A percentile compares a stretch with the other conserved stretches of the same genome.
These are phyloP conservation scores for Gossypioides kirkii DNA, from an alignment of 345 rosid species.

Conservation along the genomic window DNA sequence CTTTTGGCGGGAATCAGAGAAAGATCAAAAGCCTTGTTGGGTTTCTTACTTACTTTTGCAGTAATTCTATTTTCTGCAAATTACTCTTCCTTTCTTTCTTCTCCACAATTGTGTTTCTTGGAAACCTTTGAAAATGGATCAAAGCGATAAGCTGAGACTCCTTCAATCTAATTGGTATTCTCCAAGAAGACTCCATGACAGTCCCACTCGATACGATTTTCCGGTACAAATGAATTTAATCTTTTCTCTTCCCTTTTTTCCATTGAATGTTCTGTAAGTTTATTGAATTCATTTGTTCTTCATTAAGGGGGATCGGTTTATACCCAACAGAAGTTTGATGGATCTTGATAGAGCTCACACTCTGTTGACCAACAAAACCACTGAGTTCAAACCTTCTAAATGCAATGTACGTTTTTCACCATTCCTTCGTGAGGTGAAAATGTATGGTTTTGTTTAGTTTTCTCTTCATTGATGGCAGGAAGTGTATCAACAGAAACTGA, in stretches of 20 bases:
- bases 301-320: conserved; percentile 43
- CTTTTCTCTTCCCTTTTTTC: not conserved
- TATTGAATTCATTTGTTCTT: conserved; percentile 2
- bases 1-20: conserved; percentile 21
- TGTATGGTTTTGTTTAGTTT: no score
- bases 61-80: no score
- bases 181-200: conserved; percentile 35
- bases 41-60: not conserved
- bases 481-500: conserved; percentile 27
- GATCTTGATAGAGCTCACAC: conserved; percentile 53
- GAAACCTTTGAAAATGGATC: conserved; percentile 24
- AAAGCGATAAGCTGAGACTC: conserved; percentile 10
- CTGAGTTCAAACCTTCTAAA: conserved; percentile 12
- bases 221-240: conserved; percentile 19
- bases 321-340: conserved; percentile 54
- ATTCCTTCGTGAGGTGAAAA: not conserved
- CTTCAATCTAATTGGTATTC: conserved; percentile 40
- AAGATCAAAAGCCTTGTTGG: not conserved
- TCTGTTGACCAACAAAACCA: conserved; percentile 32
- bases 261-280: not conserved
- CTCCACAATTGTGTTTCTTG: not conserved
- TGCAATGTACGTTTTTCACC: conserved; percentile 20
- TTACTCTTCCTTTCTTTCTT: no score
- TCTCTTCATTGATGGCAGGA: conserved; percentile 26
- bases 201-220: conserved; percentile 30